Conservation (phyloP, 139 green algal species). For the Chlorella vulgaris region DNA sequence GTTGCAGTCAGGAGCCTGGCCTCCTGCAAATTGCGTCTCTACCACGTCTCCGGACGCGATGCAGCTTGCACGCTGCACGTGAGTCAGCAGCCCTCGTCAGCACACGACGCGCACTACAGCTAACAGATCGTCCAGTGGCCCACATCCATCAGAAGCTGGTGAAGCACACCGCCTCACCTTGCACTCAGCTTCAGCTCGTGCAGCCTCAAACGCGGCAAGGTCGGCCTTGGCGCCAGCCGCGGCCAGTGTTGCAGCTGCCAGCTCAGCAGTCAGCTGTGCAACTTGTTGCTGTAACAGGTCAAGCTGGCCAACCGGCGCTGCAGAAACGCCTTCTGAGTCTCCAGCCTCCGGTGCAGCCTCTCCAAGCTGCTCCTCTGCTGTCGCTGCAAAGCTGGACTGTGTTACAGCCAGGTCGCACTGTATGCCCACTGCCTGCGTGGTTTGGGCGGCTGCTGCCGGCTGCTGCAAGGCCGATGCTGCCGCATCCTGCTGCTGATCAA, state of each 20-base stretch:
- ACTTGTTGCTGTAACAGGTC: constrained; percentile 53
- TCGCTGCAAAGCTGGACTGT: not conserved
- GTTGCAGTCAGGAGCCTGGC: not conserved
- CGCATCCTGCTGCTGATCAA: not conserved
- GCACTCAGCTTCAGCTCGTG: constrained; percentile 10
- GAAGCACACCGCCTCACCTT: constrained; percentile 12
- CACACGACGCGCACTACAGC: no score
- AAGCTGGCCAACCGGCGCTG: not conserved
- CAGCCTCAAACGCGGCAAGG: not conserved
- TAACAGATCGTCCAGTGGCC: no score
- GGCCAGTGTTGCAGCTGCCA: constrained; percentile 48
- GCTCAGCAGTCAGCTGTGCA: constrained; percentile 67
- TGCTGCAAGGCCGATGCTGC: not conserved
- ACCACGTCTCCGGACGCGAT: no score
- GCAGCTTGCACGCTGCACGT: no score
- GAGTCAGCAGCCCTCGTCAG: no score
- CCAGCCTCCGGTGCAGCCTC: not conserved
- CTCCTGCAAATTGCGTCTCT: not conserved
- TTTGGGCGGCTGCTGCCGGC: no score
- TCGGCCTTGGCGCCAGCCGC: constrained; percentile 8
- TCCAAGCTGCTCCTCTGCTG: no score
- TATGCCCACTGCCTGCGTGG: not conserved
- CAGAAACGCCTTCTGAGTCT: not conserved
- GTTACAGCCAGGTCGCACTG: not conserved
- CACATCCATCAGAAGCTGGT: no score